Evolutionary conservation across 495 filamentous ascomycete species (phyloP).

Genomic region (Lophium mytilinum): DNA sequence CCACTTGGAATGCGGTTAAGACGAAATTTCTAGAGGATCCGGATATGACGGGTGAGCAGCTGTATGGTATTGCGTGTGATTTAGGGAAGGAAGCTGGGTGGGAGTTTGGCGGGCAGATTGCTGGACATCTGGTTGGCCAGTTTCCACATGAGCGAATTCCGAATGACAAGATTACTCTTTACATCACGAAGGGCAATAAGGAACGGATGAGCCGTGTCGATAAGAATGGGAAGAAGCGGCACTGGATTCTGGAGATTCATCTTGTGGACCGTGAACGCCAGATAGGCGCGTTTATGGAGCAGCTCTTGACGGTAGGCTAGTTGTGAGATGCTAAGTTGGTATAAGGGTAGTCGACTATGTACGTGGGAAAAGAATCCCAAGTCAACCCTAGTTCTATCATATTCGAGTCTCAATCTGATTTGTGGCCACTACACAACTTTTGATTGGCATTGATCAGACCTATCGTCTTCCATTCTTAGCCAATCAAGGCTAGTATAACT

Average conservation of each 20-base stretch:
- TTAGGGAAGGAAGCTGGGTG: constrained; percentile 27
- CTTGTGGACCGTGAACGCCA: constrained; percentile 35
- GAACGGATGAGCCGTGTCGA: constrained; percentile 31
- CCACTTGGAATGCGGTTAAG: constrained; percentile 39
- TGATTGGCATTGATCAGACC: too few relatives aligned
- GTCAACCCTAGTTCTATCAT: too few relatives aligned
- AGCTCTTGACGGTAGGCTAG: constrained; percentile 28
- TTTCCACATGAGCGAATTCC: constrained; percentile 44
- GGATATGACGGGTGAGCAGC: too few relatives aligned
- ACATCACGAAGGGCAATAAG: too few relatives aligned
- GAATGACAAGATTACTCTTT: constrained; percentile 30
- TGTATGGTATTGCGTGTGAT: too few relatives aligned
- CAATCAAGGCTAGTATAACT: too few relatives aligned
- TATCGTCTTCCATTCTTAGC: too few relatives aligned
- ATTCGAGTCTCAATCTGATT: too few relatives aligned
- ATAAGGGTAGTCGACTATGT: too few relatives aligned
- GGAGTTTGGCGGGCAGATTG: constrained; percentile 38
- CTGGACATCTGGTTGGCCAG: constrained; percentile 33
- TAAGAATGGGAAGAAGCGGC: constrained; percentile 37
- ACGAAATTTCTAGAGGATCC: constrained; percentile 1
- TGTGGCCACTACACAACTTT: too few relatives aligned
- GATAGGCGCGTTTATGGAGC: constrained; percentile 39
- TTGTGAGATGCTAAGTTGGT: too few relatives aligned
- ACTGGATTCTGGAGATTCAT: constrained; percentile 49
- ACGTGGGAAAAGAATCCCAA: too few relatives aligned